Conservation (phyloP, 2,329 filamentous ascomycete species). For the Coleophoma crateriformis region DNA sequence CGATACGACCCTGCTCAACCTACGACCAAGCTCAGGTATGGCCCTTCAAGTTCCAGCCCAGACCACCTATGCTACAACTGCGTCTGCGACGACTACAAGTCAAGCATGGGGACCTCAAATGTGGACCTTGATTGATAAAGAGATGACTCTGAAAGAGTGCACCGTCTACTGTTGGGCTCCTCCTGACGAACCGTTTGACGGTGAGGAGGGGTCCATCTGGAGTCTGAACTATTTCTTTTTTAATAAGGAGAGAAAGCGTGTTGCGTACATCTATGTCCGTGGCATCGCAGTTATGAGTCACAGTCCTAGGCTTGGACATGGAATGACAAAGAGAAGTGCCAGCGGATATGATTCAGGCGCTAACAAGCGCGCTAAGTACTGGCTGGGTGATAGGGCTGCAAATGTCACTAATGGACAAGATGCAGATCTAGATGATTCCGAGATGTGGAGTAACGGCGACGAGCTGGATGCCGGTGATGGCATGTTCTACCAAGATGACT, state of each 20-base stretch:
- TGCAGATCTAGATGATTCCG: conserved; percentile 32
- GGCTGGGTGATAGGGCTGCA: conserved; percentile 66
- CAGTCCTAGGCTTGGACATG: conserved; percentile 43
- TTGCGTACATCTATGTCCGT: conserved; percentile 88
- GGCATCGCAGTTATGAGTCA: conserved; percentile 74
- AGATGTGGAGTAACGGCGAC: conserved; percentile 36
- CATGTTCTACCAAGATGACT: conserved; percentile 41
- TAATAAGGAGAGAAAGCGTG: conserved; percentile 85
- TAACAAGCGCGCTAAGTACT: conserved; percentile 79
- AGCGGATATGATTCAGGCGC: conserved; percentile 43
- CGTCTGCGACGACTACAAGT: conserved; percentile 36
- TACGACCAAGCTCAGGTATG: conserved; percentile 59
- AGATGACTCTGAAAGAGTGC: conserved; percentile 89
- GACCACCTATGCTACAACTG: conserved; percentile 29
- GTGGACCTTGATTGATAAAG: conserved; percentile 89
- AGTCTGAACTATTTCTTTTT: conserved; percentile 97
- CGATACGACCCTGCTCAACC: conserved; percentile 81
- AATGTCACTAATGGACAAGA: conserved; percentile 35
- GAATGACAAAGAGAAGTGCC: conserved; percentile 19
- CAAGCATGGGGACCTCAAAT: conserved; percentile 82
- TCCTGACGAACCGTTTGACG: conserved; percentile 83
- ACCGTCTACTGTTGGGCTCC: conserved; percentile 86
- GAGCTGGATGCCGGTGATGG: conserved; percentile 40
- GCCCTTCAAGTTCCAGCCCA: conserved; percentile 29
- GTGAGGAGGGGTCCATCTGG: conserved; percentile 92